phyloP scores from a whole-genome alignment of 331 rosid genomes.

The Prunus yedoensis region DNA sequence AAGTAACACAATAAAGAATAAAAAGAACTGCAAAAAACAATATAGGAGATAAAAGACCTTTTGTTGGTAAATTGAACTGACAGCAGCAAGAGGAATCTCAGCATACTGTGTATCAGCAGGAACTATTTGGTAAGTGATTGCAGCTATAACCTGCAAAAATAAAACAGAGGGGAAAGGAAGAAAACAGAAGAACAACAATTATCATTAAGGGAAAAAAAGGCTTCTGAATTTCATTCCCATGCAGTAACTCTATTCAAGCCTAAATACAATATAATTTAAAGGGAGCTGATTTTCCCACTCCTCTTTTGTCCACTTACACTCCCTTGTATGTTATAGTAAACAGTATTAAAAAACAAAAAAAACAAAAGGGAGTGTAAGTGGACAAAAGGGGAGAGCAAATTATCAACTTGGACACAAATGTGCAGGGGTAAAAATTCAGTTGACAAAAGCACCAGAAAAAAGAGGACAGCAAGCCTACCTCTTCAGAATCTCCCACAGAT shows the following conservation, averaged over 20 bases:
- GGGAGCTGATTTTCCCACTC: no score
- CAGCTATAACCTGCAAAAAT: conserved; percentile 66
- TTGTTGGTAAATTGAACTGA: conserved; percentile 52
- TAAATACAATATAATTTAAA: neutral
- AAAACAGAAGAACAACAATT: neutral
- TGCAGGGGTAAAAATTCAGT: neutral
- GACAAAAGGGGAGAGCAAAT: neutral
- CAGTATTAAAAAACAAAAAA: no score
- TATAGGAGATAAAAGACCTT: conserved; percentile 48
- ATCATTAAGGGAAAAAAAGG: neutral
- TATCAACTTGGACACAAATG: neutral
- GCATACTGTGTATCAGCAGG: conserved; percentile 89
- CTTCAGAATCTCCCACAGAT: conserved; percentile 35
- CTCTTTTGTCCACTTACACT: no score
- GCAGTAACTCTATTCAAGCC: neutral
- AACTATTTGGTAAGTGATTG: conserved; percentile 81
- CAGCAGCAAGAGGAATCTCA: conserved; percentile 93
- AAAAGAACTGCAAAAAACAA: neutral
- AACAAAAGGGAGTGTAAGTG: no score
- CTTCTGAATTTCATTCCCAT: neutral
- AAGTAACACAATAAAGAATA: neutral
- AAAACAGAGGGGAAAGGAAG: neutral
- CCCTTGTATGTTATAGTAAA: no score
- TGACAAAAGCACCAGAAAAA: conserved; percentile 4
- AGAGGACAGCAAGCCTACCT: conserved; percentile 43